A percentile compares a stretch with the other conserved stretches of the same genome.
These are phyloP conservation scores for Moesziomyces globuligerus DNA, from an alignment of 1,284 basidiomycete genomes.

Conservation along the genomic window DNA sequence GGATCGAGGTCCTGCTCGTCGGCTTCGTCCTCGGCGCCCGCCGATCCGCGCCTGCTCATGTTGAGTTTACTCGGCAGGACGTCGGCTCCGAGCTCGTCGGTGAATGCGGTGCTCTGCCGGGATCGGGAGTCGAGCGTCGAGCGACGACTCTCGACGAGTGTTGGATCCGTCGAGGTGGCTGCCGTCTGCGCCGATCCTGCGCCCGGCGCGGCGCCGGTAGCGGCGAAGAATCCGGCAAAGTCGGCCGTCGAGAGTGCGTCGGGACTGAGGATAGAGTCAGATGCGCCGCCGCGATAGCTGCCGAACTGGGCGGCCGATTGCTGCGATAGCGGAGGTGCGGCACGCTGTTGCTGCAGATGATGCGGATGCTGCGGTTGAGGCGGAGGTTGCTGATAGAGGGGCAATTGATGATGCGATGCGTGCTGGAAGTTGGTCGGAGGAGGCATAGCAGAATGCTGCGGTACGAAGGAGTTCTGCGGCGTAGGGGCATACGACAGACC, in stretches of 20 bases:
- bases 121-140: constrained; percentile 22
- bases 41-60: constrained; percentile 52
- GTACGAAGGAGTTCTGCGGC: constrained; percentile 15
- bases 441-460: constrained; percentile 26
- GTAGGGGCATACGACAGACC: constrained; percentile 9
- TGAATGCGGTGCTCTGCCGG: constrained; percentile 23
- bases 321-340: constrained; percentile 1
- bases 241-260: constrained; percentile 24
- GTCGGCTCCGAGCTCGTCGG: constrained; percentile 19
- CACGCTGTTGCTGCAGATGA: constrained; percentile 24
- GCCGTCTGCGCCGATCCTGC: constrained; percentile 6
- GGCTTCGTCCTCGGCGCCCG: constrained; percentile 44
- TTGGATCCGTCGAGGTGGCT: neutral
- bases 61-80: constrained; percentile 24
- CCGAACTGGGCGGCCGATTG: constrained; percentile 16
- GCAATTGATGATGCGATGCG: constrained; percentile 6
- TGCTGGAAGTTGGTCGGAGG: constrained; percentile 11
- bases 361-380: constrained; percentile 14
- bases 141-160: constrained; percentile 8
- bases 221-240: constrained; percentile 27
- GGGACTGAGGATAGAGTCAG: constrained; percentile 19
- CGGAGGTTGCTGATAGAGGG: constrained; percentile 14
- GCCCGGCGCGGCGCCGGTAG: neutral
- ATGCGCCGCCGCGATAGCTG: constrained; percentile 30
- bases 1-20: constrained; percentile 51